Evolutionary conservation across 1,284 basidiomycete species (phyloP).

Genomic region (Austroboletus rostrupii): DNA sequence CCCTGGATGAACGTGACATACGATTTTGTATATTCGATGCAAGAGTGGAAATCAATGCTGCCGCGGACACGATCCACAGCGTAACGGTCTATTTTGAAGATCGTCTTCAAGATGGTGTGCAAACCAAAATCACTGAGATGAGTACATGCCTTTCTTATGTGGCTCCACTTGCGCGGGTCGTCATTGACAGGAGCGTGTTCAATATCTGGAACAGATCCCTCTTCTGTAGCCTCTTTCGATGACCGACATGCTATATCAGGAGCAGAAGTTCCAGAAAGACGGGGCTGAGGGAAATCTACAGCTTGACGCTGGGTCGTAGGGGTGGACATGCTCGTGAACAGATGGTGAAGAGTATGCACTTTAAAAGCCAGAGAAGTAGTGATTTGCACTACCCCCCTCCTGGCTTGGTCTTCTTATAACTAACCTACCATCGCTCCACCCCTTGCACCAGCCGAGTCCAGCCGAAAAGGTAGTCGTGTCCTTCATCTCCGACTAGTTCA

Average conservation of each 20-base stretch:
- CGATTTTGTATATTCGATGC: constrained; percentile 68
- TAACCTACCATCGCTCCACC: constrained; percentile 1
- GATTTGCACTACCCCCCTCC: background rate
- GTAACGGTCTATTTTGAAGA: constrained; percentile 42
- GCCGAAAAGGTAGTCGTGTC: background rate
- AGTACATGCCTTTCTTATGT: constrained; percentile 54
- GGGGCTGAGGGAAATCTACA: background rate
- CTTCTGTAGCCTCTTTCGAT: constrained; percentile 3
- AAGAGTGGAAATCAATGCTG: constrained; percentile 67
- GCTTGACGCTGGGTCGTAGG: constrained; percentile 2
- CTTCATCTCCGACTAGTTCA: background rate
- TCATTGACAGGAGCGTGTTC: constrained; percentile 67
- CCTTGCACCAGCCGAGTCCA: background rate
- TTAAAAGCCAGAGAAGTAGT: constrained; percentile 1
- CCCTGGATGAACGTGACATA: constrained; percentile 27
- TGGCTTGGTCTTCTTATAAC: constrained; percentile 24
- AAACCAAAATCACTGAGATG: constrained; percentile 18
- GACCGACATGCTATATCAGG: constrained; percentile 1
- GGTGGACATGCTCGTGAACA: constrained; percentile 12
- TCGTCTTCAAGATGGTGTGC: background rate
- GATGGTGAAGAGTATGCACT: constrained; percentile 2
- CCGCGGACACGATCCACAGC: constrained; percentile 55
- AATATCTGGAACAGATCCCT: constrained; percentile 42
- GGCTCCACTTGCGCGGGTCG: constrained; percentile 77
- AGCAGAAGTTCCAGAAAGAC: constrained; percentile 1